Evolutionary conservation across 2,329 filamentous ascomycete species (phyloP).

Genomic region (Kalaharituber pfeilii): DNA sequence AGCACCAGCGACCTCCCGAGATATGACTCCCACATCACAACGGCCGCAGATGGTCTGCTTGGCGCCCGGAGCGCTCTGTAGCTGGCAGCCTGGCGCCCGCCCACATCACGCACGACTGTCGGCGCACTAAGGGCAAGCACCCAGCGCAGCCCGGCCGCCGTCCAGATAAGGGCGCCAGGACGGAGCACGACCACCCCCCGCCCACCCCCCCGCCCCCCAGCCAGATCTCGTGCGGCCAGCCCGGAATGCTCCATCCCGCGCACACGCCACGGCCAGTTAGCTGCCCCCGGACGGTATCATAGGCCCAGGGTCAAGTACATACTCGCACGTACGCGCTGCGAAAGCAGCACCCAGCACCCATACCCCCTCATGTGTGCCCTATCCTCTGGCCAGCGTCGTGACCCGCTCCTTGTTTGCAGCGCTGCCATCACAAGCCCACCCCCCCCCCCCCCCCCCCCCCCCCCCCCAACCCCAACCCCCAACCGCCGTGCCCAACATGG

Average conservation of each 20-base stretch:
- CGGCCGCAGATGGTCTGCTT: neutral
- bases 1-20: neutral
- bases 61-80: too few relatives aligned
- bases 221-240: neutral
- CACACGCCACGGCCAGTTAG: neutral
- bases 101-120: neutral
- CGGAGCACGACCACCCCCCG: too few relatives aligned
- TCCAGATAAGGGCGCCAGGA: neutral
- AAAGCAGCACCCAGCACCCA: neutral
- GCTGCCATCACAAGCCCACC: neutral
- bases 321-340: neutral
- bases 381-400: neutral
- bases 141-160: neutral
- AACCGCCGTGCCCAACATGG: too few relatives aligned
- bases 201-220: neutral
- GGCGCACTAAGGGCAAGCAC: neutral
- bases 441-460: neutral
- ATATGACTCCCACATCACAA: neutral
- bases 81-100: too few relatives aligned
- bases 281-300: too few relatives aligned
- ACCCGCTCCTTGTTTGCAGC: neutral
- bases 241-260: neutral
- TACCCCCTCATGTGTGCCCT: neutral
- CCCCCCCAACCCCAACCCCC: too few relatives aligned
- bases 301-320: too few relatives aligned